Percentiles rank a stretch among this genome's conserved stretches.
These are phyloP conservation scores for Quillaja saponaria DNA, from an alignment of 306 rosid species.

Conservation along the genomic window DNA sequence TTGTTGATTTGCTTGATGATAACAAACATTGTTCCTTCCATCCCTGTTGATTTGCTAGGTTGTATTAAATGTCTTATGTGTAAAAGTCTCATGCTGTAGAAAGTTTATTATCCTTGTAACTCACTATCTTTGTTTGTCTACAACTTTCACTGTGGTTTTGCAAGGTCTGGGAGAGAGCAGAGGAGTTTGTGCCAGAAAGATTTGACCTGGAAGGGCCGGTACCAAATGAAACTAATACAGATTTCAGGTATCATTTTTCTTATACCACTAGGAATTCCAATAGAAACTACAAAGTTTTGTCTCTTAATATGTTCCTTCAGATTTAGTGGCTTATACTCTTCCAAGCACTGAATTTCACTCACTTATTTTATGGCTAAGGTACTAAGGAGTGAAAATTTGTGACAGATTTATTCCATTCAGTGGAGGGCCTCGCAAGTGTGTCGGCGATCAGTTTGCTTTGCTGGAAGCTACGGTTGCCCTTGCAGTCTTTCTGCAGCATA, in stretches of 20 bases:
- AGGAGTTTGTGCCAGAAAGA: constrained; percentile 88
- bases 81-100: neutral
- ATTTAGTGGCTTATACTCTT: neutral
- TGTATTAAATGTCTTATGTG: constrained; percentile 2
- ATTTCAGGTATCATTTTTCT: constrained; percentile 61
- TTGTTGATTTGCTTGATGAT: neutral
- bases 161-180: constrained; percentile 94
- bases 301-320: neutral
- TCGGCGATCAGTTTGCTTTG: constrained; percentile 93
- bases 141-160: constrained; percentile 31
- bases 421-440: constrained; percentile 96
- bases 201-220: constrained; percentile 78
- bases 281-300: neutral
- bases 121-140: constrained; percentile 28
- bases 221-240: constrained; percentile 87
- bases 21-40: neutral
- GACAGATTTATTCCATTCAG: constrained; percentile 94
- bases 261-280: neutral
- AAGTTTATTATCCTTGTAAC: constrained; percentile 13
- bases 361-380: no score
- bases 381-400: constrained; percentile 31
- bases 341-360: no score
- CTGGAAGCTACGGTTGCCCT: constrained; percentile 84
- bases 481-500: constrained; percentile 70
- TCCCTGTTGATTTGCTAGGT: constrained; percentile 24